A percentile compares a stretch with the other conserved stretches of the same genome.
These are phyloP conservation scores for Coemansia sp. DNA, from an alignment of 192 early-diverging fungal genomes.

Conservation along the genomic window DNA sequence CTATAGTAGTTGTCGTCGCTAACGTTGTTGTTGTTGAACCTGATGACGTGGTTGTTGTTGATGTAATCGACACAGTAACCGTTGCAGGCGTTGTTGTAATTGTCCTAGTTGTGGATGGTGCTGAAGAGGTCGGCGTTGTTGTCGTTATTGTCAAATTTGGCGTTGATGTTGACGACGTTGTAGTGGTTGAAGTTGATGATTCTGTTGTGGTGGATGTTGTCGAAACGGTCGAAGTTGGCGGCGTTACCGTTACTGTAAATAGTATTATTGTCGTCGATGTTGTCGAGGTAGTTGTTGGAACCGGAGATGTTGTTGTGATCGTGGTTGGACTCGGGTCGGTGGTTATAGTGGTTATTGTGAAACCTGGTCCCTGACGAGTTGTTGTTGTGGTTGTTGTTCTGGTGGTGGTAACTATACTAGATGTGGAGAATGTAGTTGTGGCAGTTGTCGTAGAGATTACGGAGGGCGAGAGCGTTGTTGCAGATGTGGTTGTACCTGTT, in stretches of 20 bases:
- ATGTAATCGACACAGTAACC: no score
- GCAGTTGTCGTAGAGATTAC: no score
- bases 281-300: not conserved
- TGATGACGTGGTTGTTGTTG: not conserved
- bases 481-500: no score
- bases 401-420: no score
- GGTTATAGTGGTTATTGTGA: no score
- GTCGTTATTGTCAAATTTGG: slow-evolving; percentile 1
- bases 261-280: no score
- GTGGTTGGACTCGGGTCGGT: no score
- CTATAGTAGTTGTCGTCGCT: not conserved
- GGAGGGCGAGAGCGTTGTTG: no score
- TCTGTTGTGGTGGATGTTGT: slow-evolving; percentile 7
- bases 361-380: no score
- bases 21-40: not conserved
- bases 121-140: not conserved
- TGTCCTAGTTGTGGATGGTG: slow-evolving; percentile 5
- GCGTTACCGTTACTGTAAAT: no score
- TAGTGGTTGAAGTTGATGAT: not conserved
- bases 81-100: not conserved
- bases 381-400: slow-evolving; percentile 12
- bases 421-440: no score
- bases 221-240: no score
- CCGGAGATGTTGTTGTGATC: not conserved
- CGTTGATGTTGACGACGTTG: not conserved